Percentiles rank a stretch among this genome's conserved stretches.
Conservation (phyloP, 164 flowering plant species). For the Taxillus chinensis region DNA sequence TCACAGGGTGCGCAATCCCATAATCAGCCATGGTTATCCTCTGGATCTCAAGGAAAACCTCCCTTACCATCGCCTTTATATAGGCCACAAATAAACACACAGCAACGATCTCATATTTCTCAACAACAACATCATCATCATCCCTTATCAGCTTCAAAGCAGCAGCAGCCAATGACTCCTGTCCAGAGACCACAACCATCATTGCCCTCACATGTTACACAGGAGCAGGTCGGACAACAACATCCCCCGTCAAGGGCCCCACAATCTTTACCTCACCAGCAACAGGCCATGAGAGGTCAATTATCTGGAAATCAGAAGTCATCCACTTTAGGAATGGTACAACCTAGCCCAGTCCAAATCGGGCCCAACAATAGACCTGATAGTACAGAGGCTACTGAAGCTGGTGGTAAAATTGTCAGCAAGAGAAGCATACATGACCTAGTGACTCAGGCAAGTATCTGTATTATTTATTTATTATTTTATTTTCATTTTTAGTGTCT, state of each 20-base stretch:
- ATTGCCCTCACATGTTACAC: conserved; percentile 36
- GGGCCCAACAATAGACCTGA: conserved; percentile 22
- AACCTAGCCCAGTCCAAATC: conserved; percentile 23
- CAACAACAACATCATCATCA: conserved; percentile 34
- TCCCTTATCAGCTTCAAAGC: conserved; percentile 17
- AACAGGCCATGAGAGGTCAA: conserved; percentile 33
- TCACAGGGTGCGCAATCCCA: conserved; percentile 43
- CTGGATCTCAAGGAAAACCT: conserved; percentile 57
- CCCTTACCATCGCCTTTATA: conserved; percentile 53
- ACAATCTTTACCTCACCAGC: conserved; percentile 41
- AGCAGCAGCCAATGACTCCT: conserved; percentile 38
- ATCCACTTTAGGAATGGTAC: conserved; percentile 25
- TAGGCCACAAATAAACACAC: conserved; percentile 50
- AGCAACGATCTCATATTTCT: conserved; percentile 49
- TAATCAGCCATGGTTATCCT: conserved; percentile 71
- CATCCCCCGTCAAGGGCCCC: conserved; percentile 35
- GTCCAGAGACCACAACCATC: conserved; percentile 33
- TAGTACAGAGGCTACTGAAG: conserved; percentile 39
- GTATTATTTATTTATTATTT: no score
- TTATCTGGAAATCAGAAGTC: conserved; percentile 47
- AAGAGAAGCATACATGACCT: conserved; percentile 89
- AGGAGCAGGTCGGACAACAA: conserved; percentile 51
- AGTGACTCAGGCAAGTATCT: conserved; percentile 51
- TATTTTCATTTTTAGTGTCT: no score
- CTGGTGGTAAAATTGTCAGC: conserved; percentile 48